phyloP scores from a whole-genome alignment of 2,329 filamentous ascomycete species.

The Lachnellula arida region DNA sequence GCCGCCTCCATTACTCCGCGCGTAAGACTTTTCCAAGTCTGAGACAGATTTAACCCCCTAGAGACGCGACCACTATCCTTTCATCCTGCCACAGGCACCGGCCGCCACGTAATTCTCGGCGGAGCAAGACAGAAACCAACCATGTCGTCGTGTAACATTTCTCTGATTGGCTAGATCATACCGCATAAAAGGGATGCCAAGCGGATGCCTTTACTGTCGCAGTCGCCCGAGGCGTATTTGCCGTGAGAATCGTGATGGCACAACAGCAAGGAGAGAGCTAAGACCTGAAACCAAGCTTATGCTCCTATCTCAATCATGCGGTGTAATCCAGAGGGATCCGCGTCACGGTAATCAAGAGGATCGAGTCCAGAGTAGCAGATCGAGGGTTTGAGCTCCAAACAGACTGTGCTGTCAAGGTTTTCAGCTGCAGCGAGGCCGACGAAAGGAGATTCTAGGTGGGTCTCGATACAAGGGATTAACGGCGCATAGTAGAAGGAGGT shows the following conservation, averaged over 20 bases:
- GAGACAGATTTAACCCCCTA: not conserved
- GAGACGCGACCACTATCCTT: not conserved
- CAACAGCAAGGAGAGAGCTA: constrained; percentile 9
- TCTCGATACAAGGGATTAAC: not conserved
- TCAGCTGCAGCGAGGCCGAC: constrained; percentile 13
- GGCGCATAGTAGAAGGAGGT: constrained; percentile 5
- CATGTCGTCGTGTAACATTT: constrained; percentile 7
- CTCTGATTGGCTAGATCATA: constrained; percentile 18
- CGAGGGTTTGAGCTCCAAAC: constrained; percentile 18
- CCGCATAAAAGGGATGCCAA: constrained; percentile 17
- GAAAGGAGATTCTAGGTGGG: constrained; percentile 3
- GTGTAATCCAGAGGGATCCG: constrained; percentile 13
- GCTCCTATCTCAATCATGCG: constrained; percentile 15
- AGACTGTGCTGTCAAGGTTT: constrained; percentile 10
- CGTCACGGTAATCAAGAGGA: constrained; percentile 12
- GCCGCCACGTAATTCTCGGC: constrained; percentile 6
- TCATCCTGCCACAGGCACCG: constrained; percentile 2
- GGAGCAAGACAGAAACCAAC: constrained; percentile 5
- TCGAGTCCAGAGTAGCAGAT: constrained; percentile 19
- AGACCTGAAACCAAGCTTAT: constrained; percentile 10
- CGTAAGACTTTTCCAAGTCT: not conserved
- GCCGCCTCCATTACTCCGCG: not conserved
- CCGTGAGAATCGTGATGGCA: constrained; percentile 15
- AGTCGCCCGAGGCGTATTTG: constrained; percentile 13
- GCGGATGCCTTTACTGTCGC: constrained; percentile 15